A percentile compares a stretch with the other conserved stretches of the same genome.
phyloP scores from a whole-genome alignment of 1,284 basidiomycete species.

The Cryptococcus sp. region DNA sequence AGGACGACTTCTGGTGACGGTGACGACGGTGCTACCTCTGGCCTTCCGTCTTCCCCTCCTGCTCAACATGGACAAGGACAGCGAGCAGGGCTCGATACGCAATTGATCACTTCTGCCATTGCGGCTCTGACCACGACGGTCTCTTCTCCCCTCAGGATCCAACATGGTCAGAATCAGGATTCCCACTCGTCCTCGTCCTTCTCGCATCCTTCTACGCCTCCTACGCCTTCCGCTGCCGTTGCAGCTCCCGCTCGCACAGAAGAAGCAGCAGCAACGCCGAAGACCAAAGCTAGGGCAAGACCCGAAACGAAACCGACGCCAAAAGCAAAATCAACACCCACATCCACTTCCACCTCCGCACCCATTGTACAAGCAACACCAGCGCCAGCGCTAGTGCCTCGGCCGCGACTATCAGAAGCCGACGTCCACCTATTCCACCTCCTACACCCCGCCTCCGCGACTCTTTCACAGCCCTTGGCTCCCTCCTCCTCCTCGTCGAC shows the following conservation, averaged over 20 bases:
- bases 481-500: background rate
- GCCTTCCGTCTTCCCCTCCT: background rate
- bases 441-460: background rate
- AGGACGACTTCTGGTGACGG: too few species aligned
- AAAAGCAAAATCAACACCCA: background rate
- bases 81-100: too few species aligned
- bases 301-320: background rate
- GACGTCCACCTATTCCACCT: conserved; percentile 3
- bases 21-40: too few species aligned
- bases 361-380: background rate
- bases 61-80: background rate
- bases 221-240: background rate
- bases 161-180: too few species aligned
- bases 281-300: background rate
- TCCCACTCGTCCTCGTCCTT: too few species aligned
- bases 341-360: background rate
- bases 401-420: conserved; percentile 2
- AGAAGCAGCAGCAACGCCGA: background rate
- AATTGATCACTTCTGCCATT: too few species aligned
- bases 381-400: background rate
- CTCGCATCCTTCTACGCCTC: too few species aligned
- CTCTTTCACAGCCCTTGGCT: background rate
- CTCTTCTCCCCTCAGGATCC: too few species aligned
- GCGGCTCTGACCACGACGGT: too few species aligned
- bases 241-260: background rate